Evolutionary conservation across 2,329 filamentous ascomycete species (phyloP), one percentile per base, ranked within the genome.

Genomic region (Thelonectria olida): DNA sequence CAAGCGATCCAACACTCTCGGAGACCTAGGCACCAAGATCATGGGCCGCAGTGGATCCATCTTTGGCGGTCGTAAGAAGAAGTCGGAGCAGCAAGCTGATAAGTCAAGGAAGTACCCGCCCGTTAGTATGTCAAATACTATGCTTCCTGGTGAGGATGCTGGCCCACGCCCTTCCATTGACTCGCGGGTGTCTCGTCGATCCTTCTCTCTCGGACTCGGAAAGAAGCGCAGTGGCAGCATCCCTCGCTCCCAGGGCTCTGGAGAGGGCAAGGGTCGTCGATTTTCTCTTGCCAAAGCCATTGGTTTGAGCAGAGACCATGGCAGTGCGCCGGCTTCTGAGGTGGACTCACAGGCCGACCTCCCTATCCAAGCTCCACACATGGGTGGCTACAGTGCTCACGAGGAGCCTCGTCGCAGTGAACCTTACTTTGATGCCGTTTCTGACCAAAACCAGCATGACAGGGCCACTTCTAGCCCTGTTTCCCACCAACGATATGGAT

Each of bases 1-100:
- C 79, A 89, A 88, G 75, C 82, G 88, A 73, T 92, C 90, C 23
- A 90, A 87, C 79, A 91, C 91, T 66, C 92, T 92, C 80, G 93
- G 88, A 73, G 93, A 87, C 77, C 87, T 97, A 59, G 89, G 92
- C 54, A 92, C 92, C 70, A 96, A 92, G 78, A 82, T 97, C 34
- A 92, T 97, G 77, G 92, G 93, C 41, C 89, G 94, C 63, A 92
- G 89, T 67, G 91, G 90, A 13, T 96, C 92, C 8, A 84, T 96
- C 61, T 94, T 96, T 73, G 89, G 91, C n/a, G 84, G 87, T 38
- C 80, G 81, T 73, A 83, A 84, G 73, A 85, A 84, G 75, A 81
- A 84, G 61, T 72, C 80, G 8, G 85, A 84, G 58, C 73, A 68
- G 59, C 74, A 67, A 79, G 83, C 65, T 88, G 78, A 92, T 74